These are phyloP conservation scores for Citrullus mucosospermus DNA, from an alignment of 306 rosid genomes.

Conservation along the genomic window DNA sequence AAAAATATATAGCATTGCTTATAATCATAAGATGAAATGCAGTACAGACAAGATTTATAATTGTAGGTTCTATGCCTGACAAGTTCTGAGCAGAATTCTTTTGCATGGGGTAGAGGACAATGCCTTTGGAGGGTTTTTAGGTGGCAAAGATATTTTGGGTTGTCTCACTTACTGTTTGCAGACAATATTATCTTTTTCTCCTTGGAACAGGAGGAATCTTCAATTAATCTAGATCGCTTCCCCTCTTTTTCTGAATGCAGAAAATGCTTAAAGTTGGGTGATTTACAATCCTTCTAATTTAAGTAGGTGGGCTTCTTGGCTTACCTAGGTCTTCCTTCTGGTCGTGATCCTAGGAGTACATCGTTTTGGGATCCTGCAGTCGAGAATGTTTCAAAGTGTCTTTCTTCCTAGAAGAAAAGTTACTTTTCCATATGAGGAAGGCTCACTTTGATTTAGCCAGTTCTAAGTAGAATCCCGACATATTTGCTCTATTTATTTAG, in stretches of 20 bases:
- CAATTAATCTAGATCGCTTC: background rate
- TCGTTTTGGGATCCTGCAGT: background rate
- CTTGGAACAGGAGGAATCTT: background rate
- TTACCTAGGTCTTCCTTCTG: background rate
- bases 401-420: background rate
- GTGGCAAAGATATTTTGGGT: background rate
- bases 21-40: background rate
- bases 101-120: background rate
- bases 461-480: background rate
- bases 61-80: background rate
- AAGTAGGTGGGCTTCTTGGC: background rate
- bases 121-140: background rate
- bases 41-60: background rate
- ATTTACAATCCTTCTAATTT: too few relatives aligned
- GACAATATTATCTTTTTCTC: background rate
- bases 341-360: background rate
- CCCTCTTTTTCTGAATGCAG: background rate
- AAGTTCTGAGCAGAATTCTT: background rate
- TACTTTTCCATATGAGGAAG: background rate
- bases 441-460: background rate
- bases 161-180: background rate
- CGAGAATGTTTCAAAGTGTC: background rate
- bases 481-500: background rate
- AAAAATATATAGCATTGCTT: background rate
- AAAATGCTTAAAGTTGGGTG: background rate